phyloP scores from a whole-genome alignment of 139 green algal genomes.

The Diplosphaera chodatii region DNA sequence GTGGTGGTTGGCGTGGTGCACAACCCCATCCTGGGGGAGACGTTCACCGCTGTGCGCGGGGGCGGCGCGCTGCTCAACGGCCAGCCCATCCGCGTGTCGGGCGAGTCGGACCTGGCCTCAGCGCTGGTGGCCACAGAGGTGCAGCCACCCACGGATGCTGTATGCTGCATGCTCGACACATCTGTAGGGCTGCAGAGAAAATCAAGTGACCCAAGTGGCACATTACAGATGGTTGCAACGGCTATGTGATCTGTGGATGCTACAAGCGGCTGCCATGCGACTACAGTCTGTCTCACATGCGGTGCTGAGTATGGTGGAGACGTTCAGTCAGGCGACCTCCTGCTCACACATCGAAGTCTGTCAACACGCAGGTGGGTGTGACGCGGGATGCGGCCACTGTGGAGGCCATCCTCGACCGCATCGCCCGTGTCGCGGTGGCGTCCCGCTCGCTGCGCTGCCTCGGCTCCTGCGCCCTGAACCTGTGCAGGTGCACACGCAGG shows the following conservation, averaged over 20 bases:
- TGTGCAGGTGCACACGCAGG: slow-evolving; percentile 50
- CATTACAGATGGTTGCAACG: too few species aligned
- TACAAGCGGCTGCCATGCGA: too few species aligned
- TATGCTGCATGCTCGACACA: too few species aligned
- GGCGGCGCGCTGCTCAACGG: slow-evolving; percentile 75
- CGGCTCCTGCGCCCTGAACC: slow-evolving; percentile 88
- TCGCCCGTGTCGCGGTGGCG: slow-evolving; percentile 34
- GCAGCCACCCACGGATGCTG: too few species aligned
- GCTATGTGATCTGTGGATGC: too few species aligned
- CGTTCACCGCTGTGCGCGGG: slow-evolving; percentile 58
- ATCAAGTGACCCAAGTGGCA: too few species aligned
- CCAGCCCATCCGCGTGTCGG: slow-evolving; percentile 51
- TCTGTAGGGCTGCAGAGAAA: too few species aligned
- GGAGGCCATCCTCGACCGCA: slow-evolving; percentile 65
- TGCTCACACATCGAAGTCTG: too few species aligned
- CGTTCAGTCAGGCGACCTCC: too few species aligned
- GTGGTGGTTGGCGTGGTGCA: slow-evolving; percentile 91
- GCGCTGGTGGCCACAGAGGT: slow-evolving; percentile 82
- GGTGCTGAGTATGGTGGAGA: too few species aligned
- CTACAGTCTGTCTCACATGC: too few species aligned
- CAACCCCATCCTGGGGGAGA: slow-evolving; percentile 89
- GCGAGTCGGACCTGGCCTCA: slow-evolving; percentile 35
- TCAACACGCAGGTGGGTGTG: slow-evolving; percentile 36
- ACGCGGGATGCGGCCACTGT: slow-evolving; percentile 56
- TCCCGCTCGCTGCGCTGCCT: slow-evolving; percentile 63